A percentile compares a stretch with the other conserved stretches of the same genome.
Evolutionary conservation across 495 filamentous ascomycete species (phyloP).

Genomic region (Podospora tetraspora): DNA sequence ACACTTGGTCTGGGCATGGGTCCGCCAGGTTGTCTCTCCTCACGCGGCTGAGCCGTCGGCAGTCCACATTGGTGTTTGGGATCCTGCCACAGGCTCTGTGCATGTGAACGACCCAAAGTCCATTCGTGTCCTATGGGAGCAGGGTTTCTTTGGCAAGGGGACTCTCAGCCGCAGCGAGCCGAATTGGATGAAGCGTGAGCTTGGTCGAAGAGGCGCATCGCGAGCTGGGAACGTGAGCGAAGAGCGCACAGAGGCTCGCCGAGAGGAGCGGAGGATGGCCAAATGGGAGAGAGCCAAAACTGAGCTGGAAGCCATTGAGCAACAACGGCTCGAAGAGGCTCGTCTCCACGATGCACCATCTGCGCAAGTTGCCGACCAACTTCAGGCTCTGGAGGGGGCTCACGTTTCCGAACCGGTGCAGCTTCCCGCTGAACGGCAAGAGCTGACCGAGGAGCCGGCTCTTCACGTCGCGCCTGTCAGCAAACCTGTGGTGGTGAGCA

Average conservation of each 20-base stretch:
- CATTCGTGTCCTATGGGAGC: slow-evolving; percentile 82
- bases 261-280: slow-evolving; percentile 72
- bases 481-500: neutral
- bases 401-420: neutral
- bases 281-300: slow-evolving; percentile 87
- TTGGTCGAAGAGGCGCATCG: slow-evolving; percentile 58
- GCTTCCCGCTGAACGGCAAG: neutral
- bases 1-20: slow-evolving; percentile 67
- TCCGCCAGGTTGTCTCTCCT: slow-evolving; percentile 64
- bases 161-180: slow-evolving; percentile 89
- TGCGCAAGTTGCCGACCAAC: neutral
- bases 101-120: slow-evolving; percentile 74
- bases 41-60: slow-evolving; percentile 59
- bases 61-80: slow-evolving; percentile 69
- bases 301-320: slow-evolving; percentile 73
- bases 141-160: slow-evolving; percentile 95
- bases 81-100: slow-evolving; percentile 69
- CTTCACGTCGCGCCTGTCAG: neutral
- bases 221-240: slow-evolving; percentile 57
- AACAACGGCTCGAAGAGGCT: slow-evolving; percentile 60
- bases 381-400: neutral
- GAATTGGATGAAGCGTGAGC: slow-evolving; percentile 82
- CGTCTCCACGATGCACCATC: slow-evolving; percentile 18
- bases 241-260: slow-evolving; percentile 67
- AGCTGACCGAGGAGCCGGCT: neutral